Percentiles rank a stretch among this genome's conserved stretches.
phyloP scores from a whole-genome alignment of 176 grass and related monocot genomes.

The Lolium perenne region DNA sequence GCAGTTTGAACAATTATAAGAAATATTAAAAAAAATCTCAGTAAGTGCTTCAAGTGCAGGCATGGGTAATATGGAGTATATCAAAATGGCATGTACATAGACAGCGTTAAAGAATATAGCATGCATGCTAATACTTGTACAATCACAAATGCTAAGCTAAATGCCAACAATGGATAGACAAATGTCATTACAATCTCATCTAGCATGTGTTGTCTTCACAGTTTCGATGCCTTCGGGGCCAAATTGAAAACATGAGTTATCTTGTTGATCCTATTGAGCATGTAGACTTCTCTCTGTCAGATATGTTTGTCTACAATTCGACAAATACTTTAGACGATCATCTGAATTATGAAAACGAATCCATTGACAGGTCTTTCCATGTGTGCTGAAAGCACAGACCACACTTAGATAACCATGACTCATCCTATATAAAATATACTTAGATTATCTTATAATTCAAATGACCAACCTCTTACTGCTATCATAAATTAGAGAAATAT shows the following conservation, averaged over 20 bases:
- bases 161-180: neutral
- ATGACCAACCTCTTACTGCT: neutral
- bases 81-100: neutral
- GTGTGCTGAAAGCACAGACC: neutral
- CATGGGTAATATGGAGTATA: neutral
- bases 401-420: constrained; percentile 26
- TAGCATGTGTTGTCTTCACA: neutral
- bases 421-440: neutral
- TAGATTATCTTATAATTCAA: constrained; percentile 22
- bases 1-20: constrained; percentile 51
- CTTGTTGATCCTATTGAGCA: constrained; percentile 2
- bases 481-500: constrained; percentile 22
- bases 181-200: neutral
- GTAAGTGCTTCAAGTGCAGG: constrained; percentile 18
- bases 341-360: constrained; percentile 29
- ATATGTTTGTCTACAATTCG: constrained; percentile 19
- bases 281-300: neutral
- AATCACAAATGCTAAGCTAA: neutral
- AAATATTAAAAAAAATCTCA: constrained; percentile 29
- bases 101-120: constrained; percentile 9
- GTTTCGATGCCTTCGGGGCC: constrained; percentile 1
- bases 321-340: constrained; percentile 1
- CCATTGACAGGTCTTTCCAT: neutral
- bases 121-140: neutral
- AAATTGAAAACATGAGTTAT: constrained; percentile 15